Conservation (phyloP, 495 filamentous ascomycete species). For the Diplogelasinospora grovesii region DNA sequence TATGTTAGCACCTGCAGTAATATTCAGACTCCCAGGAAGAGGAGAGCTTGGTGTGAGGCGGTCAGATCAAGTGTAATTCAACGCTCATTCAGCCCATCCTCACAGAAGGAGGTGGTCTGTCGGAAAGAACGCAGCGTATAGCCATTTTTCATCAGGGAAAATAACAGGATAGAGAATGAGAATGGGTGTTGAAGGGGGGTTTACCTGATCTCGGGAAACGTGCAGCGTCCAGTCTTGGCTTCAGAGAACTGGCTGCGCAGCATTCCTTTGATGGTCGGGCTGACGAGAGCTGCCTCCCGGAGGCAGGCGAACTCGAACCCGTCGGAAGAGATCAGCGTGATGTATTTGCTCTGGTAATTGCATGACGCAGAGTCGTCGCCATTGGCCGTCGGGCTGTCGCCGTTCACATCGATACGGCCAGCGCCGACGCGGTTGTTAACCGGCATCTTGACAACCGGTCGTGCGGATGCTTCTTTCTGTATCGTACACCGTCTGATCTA, state of each 20-base stretch:
- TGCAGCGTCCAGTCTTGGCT: slow-evolving; percentile 56
- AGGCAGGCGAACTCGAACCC: slow-evolving; percentile 83
- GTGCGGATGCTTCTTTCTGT: too few species aligned
- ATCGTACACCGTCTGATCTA: too few species aligned
- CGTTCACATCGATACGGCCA: neutral
- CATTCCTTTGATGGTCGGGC: slow-evolving; percentile 77
- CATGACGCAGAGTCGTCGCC: too few species aligned
- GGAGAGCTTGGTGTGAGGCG: slow-evolving; percentile 4
- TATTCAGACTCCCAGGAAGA: too few species aligned
- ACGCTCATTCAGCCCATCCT: slow-evolving; percentile 39
- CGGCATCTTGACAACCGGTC: too few species aligned
- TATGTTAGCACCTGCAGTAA: too few species aligned
- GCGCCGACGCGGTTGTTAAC: too few species aligned
- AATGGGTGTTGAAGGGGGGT: slow-evolving; percentile 21
- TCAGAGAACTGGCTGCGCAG: slow-evolving; percentile 76
- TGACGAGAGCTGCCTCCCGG: slow-evolving; percentile 66
- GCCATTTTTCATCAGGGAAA: slow-evolving; percentile 7
- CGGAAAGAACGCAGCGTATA: slow-evolving; percentile 37
- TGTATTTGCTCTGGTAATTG: slow-evolving; percentile 49
- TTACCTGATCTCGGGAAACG: slow-evolving; percentile 67
- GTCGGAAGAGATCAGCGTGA: slow-evolving; percentile 82
- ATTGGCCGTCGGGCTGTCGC: slow-evolving; percentile 8
- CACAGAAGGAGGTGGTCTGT: slow-evolving; percentile 17
- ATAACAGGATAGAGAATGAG: neutral
- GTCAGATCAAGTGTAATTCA: slow-evolving; percentile 59